phyloP scores from a whole-genome alignment of 1,284 basidiomycete species.

The Trichosporon faecale region DNA sequence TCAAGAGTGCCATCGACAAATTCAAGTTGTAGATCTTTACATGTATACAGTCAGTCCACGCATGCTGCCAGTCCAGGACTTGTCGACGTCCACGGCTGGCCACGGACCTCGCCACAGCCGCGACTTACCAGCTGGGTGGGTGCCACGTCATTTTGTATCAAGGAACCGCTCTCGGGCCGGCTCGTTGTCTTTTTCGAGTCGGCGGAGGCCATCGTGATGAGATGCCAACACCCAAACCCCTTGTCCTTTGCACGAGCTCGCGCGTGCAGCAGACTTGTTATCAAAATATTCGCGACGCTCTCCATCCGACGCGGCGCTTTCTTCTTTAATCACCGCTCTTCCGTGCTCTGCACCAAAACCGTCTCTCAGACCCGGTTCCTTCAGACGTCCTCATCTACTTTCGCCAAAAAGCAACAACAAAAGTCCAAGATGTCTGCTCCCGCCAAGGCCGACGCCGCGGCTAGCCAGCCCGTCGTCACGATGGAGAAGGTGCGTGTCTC shows the following conservation, averaged over 20 bases:
- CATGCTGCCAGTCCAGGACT: background rate
- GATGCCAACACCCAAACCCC: constrained; percentile 1
- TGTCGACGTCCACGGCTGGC: no score
- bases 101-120: background rate
- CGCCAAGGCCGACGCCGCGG: constrained; percentile 33
- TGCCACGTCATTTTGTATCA: background rate
- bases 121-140: background rate
- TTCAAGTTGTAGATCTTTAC: constrained; percentile 39
- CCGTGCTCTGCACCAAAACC: background rate
- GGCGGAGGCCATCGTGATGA: constrained; percentile 1
- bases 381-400: background rate
- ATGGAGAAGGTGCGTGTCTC: constrained; percentile 47
- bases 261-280: constrained; percentile 8
- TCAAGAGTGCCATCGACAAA: constrained; percentile 54
- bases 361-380: background rate
- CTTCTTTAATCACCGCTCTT: background rate
- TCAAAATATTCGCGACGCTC: constrained; percentile 8
- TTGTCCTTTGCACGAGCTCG: constrained; percentile 7
- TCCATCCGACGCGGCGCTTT: background rate
- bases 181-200: constrained; percentile 10
- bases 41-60: background rate
- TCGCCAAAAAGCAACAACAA: constrained; percentile 10
- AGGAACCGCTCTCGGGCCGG: background rate
- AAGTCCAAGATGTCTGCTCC: constrained; percentile 6
- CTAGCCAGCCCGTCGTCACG: constrained; percentile 39